These are phyloP conservation scores for Coprinopsis marcescibilis DNA, from an alignment of 768 basidiomycete genomes.

Conservation along the genomic window DNA sequence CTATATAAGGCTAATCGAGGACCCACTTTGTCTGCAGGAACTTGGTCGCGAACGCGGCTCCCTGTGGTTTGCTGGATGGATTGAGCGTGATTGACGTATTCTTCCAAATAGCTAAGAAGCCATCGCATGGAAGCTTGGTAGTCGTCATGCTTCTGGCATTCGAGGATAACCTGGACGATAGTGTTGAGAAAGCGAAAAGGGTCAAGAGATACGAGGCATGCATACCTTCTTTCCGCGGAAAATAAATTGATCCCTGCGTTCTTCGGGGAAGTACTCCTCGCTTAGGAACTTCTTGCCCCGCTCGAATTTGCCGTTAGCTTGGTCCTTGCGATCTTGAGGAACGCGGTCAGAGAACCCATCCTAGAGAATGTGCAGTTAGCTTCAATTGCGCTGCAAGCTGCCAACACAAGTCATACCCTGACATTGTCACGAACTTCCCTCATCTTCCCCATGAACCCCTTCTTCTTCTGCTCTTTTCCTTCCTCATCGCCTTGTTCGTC, in stretches of 20 bases:
- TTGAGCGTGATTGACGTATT: slow-evolving; percentile 53
- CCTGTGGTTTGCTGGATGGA: slow-evolving; percentile 17
- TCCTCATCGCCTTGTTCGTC: slow-evolving; percentile 8
- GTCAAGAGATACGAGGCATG: background rate
- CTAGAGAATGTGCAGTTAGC: slow-evolving; percentile 9
- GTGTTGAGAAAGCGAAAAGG: background rate
- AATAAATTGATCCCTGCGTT: slow-evolving; percentile 88
- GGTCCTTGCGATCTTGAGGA: slow-evolving; percentile 64
- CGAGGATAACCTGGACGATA: slow-evolving; percentile 60
- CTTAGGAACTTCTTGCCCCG: slow-evolving; percentile 60
- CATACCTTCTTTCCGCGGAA: slow-evolving; percentile 86
- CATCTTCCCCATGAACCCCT: slow-evolving; percentile 28
- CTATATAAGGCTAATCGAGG: background rate
- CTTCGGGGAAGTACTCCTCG: slow-evolving; percentile 87
- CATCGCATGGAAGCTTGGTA: slow-evolving; percentile 81
- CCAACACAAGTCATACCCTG: slow-evolving; percentile 7
- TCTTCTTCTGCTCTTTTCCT: slow-evolving; percentile 22
- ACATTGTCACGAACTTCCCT: slow-evolving; percentile 26
- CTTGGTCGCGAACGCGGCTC: slow-evolving; percentile 14
- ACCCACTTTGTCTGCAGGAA: slow-evolving; percentile 22
- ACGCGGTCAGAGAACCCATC: slow-evolving; percentile 42
- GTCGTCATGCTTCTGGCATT: slow-evolving; percentile 88
- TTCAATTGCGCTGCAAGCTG: background rate
- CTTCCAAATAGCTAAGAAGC: slow-evolving; percentile 57
- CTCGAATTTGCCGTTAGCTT: slow-evolving; percentile 46